Base-by-base conservation (phyloP, 2,329 filamentous ascomycete species). In the Pestalotiopsis sp. region DNA sequence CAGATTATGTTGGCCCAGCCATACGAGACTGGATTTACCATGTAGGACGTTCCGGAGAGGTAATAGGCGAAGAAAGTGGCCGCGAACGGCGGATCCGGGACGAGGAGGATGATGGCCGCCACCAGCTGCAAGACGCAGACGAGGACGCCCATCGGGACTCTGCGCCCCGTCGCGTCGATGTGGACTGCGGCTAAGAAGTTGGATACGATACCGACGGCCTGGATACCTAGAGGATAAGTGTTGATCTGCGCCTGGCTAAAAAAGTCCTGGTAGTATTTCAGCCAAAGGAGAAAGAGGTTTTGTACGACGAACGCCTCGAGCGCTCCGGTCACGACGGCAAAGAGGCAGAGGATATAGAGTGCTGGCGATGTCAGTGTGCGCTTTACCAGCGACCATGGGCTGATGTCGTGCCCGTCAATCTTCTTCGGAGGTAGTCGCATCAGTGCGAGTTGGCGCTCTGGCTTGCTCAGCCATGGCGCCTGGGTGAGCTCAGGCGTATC, bases 401-500 rank as follows among this genome's bases (percentile, higher is more conserved):
- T 69, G 17, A 81, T 77, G 36, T 79, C 77, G 65, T 81, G 79
- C 0, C 78, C 78, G n/a, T 80, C 79, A 1, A 72, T 68, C 2
- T 67, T 73, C 52, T 78, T 80, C 0, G 76, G 75, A 0, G 79
- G 79, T 1, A 80, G 72, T 4, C 79, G 68, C 11, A 70, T 67
- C 1, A 77, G 66, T 3, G 80, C 81, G 27, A 83, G 72, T 4
- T 65, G 65, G 27, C 79, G 80, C 17, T 83, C 80, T 0, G 72
- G 71, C 1, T 76, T 72, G 0, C 76, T 80, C 14, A 83, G 62
- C 62, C 76, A 82, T 52, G 80, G 81, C 1, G 81, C 78, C n/a
- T 73, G 75, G 0, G 80, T 79, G 0, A 79, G 81, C 66, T 81
- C 81, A 77, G 83, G 72, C 78, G 83, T 78, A 0, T 81, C 82